Evolutionary conservation across 495 filamentous ascomycete genomes (phyloP), one percentile per base, ranked within the genome.

Genomic region (Neurospora sp.): DNA sequence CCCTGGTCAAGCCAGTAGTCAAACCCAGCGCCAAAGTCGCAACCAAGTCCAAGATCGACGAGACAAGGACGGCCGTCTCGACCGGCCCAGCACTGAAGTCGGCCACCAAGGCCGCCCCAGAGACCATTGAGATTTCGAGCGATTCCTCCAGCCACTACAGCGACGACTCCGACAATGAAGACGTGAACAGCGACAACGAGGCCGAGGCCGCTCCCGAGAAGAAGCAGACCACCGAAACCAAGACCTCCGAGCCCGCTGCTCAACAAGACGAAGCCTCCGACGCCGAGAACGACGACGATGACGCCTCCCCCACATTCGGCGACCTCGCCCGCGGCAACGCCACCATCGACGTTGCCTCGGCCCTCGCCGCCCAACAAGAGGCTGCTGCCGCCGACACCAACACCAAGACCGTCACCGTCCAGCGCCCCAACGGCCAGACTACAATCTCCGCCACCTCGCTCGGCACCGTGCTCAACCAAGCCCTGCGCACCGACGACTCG

Each of bases 401-500:
- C 46, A 73, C 68, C 73, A 78, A n/a, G n/a, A n/a, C n/a, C n/a
- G n/a, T 16, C 76, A 81, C n/a, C 14, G 38, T 82, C 85, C 73
- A 77, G 82, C 42, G 77, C 86, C 75, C 80, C 83, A 71, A 79
- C 86, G 59, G 76, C 37, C 76, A 9, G 18, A 75, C 77, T 16
- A 85, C 91, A 37, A 90, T 93, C 12, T 89, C 88, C n/a, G 89
- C 90, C 69, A 88, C 92, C 59, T 97, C 96, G 2, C 86, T 99
- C 35, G 90, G 91, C 11, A 97, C 93, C 5, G 93, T 97, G 10
- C 89, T 99, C 74, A 90, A 94, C 20, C 96, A 98, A 78, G 92
- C 96, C 4, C 91, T 99, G 53, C 90, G 91, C 78, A 98, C 94
- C 38, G 94, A 97, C 82, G 96, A 99, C 82, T 84, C 84, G 70